Evolutionary conservation across 768 basidiomycete species (phyloP).

Genomic region (Macrolepiota fuliginosa): DNA sequence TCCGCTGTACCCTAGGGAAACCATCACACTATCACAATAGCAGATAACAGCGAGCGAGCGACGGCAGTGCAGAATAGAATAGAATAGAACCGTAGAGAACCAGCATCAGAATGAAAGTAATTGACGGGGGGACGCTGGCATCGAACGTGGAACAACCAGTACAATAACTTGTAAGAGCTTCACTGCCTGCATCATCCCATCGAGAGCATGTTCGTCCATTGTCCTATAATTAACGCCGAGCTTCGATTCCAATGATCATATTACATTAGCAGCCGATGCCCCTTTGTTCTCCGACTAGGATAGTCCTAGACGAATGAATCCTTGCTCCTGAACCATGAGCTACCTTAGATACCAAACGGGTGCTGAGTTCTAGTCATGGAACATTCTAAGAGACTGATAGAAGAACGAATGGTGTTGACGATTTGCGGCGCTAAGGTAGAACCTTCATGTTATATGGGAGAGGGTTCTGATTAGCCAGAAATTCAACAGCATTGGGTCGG

Average conservation of each 20-base stretch:
- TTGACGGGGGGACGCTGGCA: not conserved
- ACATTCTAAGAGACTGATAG: not conserved
- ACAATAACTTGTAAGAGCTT: not conserved
- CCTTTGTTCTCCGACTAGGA: slow-evolving; percentile 3
- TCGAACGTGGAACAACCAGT: not conserved
- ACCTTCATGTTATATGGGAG: not conserved
- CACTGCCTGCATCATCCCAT: not conserved
- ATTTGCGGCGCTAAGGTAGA: not conserved
- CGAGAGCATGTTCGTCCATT: not conserved
- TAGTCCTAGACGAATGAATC: not conserved
- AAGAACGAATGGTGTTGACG: not conserved
- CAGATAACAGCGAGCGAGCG: not conserved
- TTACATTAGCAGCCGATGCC: not conserved
- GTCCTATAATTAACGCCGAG: slow-evolving; percentile 6
- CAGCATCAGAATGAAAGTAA: not conserved
- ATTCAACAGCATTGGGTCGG: not conserved
- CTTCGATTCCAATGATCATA: slow-evolving; percentile 3
- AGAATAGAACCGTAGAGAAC: not conserved
- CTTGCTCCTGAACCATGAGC: not conserved
- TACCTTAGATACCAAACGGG: slow-evolving; percentile 4
- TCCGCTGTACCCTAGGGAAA: not conserved
- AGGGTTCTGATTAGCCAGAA: not conserved
- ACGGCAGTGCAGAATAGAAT: not conserved
- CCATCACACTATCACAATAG: not conserved
- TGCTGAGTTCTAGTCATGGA: not conserved